A percentile compares a stretch with the other conserved stretches of the same genome.
These are phyloP conservation scores for Amborella trichopoda DNA, from an alignment of 164 flowering plant genomes.

Conservation along the genomic window DNA sequence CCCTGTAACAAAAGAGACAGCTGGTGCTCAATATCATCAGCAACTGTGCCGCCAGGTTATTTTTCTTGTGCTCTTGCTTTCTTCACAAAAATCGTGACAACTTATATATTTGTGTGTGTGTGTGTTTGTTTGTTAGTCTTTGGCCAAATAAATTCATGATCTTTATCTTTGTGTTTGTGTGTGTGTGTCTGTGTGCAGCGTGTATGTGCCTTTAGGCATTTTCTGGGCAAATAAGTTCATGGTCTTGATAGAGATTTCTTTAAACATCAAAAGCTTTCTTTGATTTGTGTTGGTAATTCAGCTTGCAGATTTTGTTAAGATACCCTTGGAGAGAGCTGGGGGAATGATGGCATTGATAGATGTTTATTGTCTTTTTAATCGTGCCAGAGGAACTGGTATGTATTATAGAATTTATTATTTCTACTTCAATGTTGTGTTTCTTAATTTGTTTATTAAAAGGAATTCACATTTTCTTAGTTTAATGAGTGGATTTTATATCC, in stretches of 20 bases:
- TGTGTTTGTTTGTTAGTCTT: background rate
- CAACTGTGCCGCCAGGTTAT: constrained; percentile 94
- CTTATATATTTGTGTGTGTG: background rate
- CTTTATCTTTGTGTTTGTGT: background rate
- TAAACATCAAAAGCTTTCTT: too few species aligned
- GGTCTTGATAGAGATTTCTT: too few species aligned
- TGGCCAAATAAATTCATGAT: background rate
- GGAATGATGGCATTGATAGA: constrained; percentile 92
- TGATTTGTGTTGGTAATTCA: constrained; percentile 19
- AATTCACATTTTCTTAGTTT: too few species aligned
- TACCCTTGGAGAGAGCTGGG: constrained; percentile 84
- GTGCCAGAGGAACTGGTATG: constrained; percentile 94
- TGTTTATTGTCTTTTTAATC: constrained; percentile 87
- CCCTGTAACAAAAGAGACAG: constrained; percentile 93
- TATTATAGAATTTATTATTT: background rate
- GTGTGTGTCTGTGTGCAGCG: background rate
- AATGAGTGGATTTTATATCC: too few species aligned
- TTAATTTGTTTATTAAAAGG: too few species aligned
- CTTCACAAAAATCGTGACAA: too few species aligned
- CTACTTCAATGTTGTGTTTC: background rate
- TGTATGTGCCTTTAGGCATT: too few species aligned
- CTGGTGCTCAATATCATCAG: constrained; percentile 95
- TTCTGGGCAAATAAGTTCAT: too few species aligned
- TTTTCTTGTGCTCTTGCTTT: background rate
- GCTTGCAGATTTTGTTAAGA: constrained; percentile 95